These are phyloP conservation scores for Telfairia occidentalis DNA, from an alignment of 331 rosid genomes.

Conservation along the genomic window DNA sequence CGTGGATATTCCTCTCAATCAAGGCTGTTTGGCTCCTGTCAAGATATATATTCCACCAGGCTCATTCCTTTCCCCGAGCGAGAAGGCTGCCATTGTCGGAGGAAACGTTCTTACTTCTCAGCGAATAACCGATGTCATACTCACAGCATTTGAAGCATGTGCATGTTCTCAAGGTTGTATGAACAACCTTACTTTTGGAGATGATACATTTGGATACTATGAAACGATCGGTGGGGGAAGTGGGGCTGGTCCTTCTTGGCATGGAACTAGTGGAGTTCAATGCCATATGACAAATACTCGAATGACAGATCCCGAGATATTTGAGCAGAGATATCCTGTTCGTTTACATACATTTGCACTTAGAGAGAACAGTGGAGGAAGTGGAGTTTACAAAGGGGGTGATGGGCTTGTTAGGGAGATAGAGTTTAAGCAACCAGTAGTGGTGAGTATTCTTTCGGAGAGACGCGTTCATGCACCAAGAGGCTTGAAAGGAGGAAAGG, in stretches of 20 bases:
- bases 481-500: conserved; percentile 64
- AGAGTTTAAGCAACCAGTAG: conserved; percentile 53
- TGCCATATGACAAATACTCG: conserved; percentile 94
- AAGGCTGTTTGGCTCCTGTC: conserved; percentile 93
- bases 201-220: conserved; percentile 76
- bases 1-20: conserved; percentile 88
- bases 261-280: conserved; percentile 82
- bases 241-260: conserved; percentile 92
- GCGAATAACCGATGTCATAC: conserved; percentile 78
- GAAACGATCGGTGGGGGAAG: conserved; percentile 95
- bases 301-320: conserved; percentile 86
- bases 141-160: conserved; percentile 84
- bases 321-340: conserved; percentile 87
- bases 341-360: conserved; percentile 57
- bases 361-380: conserved; percentile 66
- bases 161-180: conserved; percentile 97
- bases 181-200: conserved; percentile 93
- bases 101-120: conserved; percentile 91
- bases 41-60: conserved; percentile 74
- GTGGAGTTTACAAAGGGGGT: conserved; percentile 63
- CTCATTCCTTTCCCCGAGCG: conserved; percentile 86
- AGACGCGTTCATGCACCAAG: conserved; percentile 80
- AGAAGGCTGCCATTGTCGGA: conserved; percentile 85
- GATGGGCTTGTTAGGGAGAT: conserved; percentile 78
- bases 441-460: conserved; percentile 79